Conservation (phyloP, 306 rosid genomes). For the Senna tora region DNA sequence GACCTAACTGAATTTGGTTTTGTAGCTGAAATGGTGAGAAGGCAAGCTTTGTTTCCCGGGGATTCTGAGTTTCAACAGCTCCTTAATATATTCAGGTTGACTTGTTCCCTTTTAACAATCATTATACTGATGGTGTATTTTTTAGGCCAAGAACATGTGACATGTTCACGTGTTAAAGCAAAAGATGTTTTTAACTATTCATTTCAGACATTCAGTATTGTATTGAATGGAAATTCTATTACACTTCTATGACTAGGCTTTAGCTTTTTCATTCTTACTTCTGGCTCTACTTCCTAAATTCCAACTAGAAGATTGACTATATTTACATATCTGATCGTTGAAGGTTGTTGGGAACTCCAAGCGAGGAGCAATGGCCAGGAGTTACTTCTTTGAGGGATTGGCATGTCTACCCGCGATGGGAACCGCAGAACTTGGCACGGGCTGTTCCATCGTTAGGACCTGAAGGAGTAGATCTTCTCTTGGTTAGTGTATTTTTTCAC, state of each 20-base stretch:
- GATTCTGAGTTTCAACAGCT: slow-evolving; percentile 96
- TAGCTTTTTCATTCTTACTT: not conserved
- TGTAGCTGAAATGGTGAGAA: slow-evolving; percentile 88
- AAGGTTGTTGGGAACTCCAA: slow-evolving; percentile 89
- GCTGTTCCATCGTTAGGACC: slow-evolving; percentile 75
- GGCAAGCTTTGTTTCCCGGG: slow-evolving; percentile 89
- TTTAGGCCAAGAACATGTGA: slow-evolving; percentile 13
- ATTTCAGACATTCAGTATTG: not conserved
- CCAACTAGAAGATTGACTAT: slow-evolving; percentile 8
- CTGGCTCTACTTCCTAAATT: not conserved
- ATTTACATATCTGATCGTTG: slow-evolving; percentile 18
- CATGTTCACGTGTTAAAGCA: not conserved
- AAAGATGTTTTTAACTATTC: not conserved
- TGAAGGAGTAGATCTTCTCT: slow-evolving; percentile 84
- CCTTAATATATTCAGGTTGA: slow-evolving; percentile 83
- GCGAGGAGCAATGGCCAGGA: slow-evolving; percentile 87
- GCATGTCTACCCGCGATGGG: slow-evolving; percentile 94
- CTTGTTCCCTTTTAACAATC: slow-evolving; percentile 1
- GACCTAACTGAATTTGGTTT: slow-evolving; percentile 11
- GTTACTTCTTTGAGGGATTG: slow-evolving; percentile 84
- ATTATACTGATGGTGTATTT: not conserved
- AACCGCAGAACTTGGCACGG: slow-evolving; percentile 66
- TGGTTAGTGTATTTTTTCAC: slow-evolving; percentile 47
- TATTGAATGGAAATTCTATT: not conserved
- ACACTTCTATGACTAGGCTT: not conserved